These are phyloP conservation scores for Austroboletus niveus DNA, from an alignment of 1,284 basidiomycete species.

Conservation along the genomic window DNA sequence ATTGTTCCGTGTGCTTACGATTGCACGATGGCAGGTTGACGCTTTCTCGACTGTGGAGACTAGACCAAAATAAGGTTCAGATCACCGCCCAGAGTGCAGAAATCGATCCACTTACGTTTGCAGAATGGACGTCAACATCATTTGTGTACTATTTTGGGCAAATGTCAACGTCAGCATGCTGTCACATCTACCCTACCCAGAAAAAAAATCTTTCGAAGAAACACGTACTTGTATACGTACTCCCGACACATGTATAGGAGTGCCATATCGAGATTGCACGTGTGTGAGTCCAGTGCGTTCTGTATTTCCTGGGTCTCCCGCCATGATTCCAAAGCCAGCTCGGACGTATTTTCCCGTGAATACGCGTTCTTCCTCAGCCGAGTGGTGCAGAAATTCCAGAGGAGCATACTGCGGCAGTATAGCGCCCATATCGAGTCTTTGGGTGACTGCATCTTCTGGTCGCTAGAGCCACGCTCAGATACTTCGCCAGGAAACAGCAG, in stretches of 20 bases:
- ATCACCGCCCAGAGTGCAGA: not conserved
- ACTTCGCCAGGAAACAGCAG: slow-evolving; percentile 63
- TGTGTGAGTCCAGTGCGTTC: slow-evolving; percentile 62
- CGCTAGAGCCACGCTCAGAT: slow-evolving; percentile 44
- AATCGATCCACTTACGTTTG: slow-evolving; percentile 51
- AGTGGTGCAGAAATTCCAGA: slow-evolving; percentile 67
- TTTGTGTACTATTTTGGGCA: slow-evolving; percentile 51
- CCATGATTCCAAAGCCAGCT: slow-evolving; percentile 59
- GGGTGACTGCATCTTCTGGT: slow-evolving; percentile 44
- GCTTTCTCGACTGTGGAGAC: slow-evolving; percentile 45
- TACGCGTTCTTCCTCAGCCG: slow-evolving; percentile 44
- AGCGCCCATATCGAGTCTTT: slow-evolving; percentile 78
- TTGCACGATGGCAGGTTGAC: slow-evolving; percentile 45
- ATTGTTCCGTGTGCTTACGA: slow-evolving; percentile 67
- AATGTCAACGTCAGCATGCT: slow-evolving; percentile 14
- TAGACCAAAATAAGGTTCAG: slow-evolving; percentile 20
- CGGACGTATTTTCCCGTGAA: slow-evolving; percentile 51
- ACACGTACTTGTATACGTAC: slow-evolving; percentile 69
- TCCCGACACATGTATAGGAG: slow-evolving; percentile 68
- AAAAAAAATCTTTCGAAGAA: slow-evolving; percentile 4
- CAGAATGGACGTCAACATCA: slow-evolving; percentile 62
- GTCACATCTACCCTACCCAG: slow-evolving; percentile 8
- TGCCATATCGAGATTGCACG: slow-evolving; percentile 63
- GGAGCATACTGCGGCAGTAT: slow-evolving; percentile 73
- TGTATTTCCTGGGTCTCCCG: slow-evolving; percentile 62